Conservation (phyloP, 169 alveolate species). For the Cryptosporidium viatorum region DNA sequence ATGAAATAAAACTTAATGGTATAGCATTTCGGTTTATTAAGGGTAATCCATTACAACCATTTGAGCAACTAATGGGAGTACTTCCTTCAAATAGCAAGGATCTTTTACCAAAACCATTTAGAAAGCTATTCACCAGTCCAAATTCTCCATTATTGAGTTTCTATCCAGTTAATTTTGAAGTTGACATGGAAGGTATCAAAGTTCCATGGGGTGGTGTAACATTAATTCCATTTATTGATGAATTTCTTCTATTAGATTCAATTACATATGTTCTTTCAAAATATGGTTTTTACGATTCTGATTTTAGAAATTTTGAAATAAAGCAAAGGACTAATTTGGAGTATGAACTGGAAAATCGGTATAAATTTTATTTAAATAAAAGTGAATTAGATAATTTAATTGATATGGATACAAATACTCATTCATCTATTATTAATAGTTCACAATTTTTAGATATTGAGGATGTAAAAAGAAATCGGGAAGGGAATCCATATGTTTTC, state of each 20-base stretch:
- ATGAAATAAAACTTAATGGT: not conserved
- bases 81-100: constrained; percentile 80
- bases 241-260: constrained; percentile 48
- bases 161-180: constrained; percentile 78
- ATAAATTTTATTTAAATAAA: not conserved
- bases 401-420: not conserved
- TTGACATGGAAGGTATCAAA: constrained; percentile 84
- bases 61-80: constrained; percentile 82
- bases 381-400: constrained; percentile 8
- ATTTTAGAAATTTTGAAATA: constrained; percentile 18
- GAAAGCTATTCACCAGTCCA: constrained; percentile 74
- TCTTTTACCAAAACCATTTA: constrained; percentile 79
- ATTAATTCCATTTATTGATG: constrained; percentile 82
- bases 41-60: constrained; percentile 80
- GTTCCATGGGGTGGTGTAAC: constrained; percentile 86
- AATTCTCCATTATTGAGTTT: constrained; percentile 79
- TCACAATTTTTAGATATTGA: constrained; percentile 7
- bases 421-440: not conserved
- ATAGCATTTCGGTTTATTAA: constrained; percentile 28
- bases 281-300: constrained; percentile 20
- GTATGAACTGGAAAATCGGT: not conserved
- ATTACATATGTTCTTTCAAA: constrained; percentile 61
- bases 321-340: not conserved
- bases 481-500: constrained; percentile 5
- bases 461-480: constrained; percentile 1